Evolutionary conservation across 352 stramenopile species (phyloP).

Genomic region (Phytophthora pinifolia): DNA sequence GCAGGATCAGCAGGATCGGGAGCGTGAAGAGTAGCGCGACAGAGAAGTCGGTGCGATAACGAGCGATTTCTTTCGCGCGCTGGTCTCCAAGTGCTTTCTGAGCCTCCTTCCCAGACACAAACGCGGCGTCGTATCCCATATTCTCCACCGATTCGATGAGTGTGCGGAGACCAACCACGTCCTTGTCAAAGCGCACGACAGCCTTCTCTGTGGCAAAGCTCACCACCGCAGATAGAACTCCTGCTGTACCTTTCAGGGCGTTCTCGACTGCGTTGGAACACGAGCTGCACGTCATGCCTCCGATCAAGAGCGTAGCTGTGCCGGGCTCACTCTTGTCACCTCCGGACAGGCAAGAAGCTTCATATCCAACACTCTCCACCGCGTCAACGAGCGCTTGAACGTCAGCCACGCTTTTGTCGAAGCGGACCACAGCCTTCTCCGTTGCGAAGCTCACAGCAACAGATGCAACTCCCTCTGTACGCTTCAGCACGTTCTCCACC

Average conservation of each 20-base stretch:
- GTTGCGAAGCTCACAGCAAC: conserved; percentile 78
- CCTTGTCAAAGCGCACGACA: conserved; percentile 61
- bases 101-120: conserved; percentile 44
- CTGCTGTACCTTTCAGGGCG: conserved; percentile 56
- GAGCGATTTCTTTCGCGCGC: conserved; percentile 60
- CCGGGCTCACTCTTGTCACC: conserved; percentile 49
- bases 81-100: conserved; percentile 75
- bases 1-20: conserved; percentile 92
- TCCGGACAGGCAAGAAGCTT: conserved; percentile 51
- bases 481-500: conserved; percentile 71
- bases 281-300: conserved; percentile 90
- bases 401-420: conserved; percentile 56
- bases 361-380: conserved; percentile 49
- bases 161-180: conserved; percentile 61
- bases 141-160: conserved; percentile 84
- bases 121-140: conserved; percentile 19
- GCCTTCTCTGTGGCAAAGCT: conserved; percentile 85
- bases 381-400: conserved; percentile 78
- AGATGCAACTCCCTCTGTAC: conserved; percentile 56
- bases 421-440: conserved; percentile 69
- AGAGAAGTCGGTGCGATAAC: conserved; percentile 79
- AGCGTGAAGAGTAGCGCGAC: conserved; percentile 90
- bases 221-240: conserved; percentile 71
- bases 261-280: conserved; percentile 86
- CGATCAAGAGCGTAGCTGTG: conserved; percentile 56